phyloP scores from a whole-genome alignment of 805 yeast genomes.

The Schwanniomyces pseudopolymorphus region DNA sequence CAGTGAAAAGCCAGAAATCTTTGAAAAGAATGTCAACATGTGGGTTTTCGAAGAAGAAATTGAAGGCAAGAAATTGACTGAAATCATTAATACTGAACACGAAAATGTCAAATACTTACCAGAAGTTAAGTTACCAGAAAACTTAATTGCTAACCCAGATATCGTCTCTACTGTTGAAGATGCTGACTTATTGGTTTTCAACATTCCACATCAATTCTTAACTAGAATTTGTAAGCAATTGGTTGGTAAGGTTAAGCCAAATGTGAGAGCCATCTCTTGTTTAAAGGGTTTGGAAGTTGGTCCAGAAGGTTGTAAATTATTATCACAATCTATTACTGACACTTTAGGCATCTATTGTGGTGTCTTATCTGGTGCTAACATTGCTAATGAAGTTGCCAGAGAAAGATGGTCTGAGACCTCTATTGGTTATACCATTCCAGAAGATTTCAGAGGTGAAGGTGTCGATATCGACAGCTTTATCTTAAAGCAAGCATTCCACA shows the following conservation, averaged over 20 bases:
- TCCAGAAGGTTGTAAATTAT: conserved; percentile 43
- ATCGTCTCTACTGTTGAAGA: conserved; percentile 36
- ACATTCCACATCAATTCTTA: conserved; percentile 48
- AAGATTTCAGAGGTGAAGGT: conserved; percentile 41
- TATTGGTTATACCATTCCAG: conserved; percentile 40
- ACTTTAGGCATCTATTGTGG: conserved; percentile 45
- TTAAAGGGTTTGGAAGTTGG: conserved; percentile 47
- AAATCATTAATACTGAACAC: conserved; percentile 42
- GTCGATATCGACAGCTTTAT: conserved; percentile 39
- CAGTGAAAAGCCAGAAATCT: conserved; percentile 36
- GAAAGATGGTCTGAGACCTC: conserved; percentile 49
- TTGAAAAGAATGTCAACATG: conserved; percentile 40
- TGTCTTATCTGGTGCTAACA: conserved; percentile 48
- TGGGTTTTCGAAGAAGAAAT: conserved; percentile 46
- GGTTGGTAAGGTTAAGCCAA: conserved; percentile 37
- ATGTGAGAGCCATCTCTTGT: conserved; percentile 45
- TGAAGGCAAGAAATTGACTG: conserved; percentile 42
- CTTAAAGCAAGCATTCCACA: conserved; percentile 45
- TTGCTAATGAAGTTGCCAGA: conserved; percentile 47
- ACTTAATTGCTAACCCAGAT: conserved; percentile 42
- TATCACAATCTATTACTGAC: conserved; percentile 44
- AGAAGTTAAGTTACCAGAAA: conserved; percentile 40
- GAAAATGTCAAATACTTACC: conserved; percentile 47
- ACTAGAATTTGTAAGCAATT: conserved; percentile 38
- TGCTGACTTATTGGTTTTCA: conserved; percentile 45